Evolutionary conservation across 768 basidiomycete species (phyloP), one percentile per base, ranked within the genome.

Genomic region (Solioccasus polychromus): DNA sequence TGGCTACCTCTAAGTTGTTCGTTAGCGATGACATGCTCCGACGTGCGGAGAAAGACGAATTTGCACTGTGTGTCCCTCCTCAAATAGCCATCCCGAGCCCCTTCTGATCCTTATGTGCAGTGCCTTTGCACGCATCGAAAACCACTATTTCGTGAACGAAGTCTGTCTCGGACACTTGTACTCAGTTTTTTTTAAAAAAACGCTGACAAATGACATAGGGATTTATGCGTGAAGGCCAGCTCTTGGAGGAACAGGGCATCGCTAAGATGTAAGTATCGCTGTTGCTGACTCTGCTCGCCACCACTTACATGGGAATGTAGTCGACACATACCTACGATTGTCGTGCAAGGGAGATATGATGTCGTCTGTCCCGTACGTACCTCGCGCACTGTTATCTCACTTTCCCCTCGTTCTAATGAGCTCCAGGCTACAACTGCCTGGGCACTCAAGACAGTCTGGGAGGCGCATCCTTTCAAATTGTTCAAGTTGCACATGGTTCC

Each of bases 301-400:
- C 44, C 47, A 25, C 50, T 54, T 32, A 45, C 25, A 8, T 22
- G 8, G 17, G 14, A 26, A n/a, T 41, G 10, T 44, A 93, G 91
- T 53, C 89, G 92, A 12, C 83, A 92, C 68, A 92, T 96, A 54
- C 92, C 92, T 17, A 81, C 80, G 8, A 71, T 85, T 40, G 77
- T 89, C 31, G 77, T 92, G 4, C 91, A 93, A 71, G 90, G 91
- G 30, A 75, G 92, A 66, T 94, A 94, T 57, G 92, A 94, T 55
- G 80, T 88, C 12, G 78, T 96, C 37, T 96, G 92, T 60, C 88
- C 92, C 9, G 85, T 91, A 67, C 29, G 78, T 52, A 49, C 29
- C 17, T 12, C 23, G 52, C n/a, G n/a, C n/a, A n/a, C 34, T 38
- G 2, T 23, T 52, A 28, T 44, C 19, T 19, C n/a, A 18, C n/a